Conservation (phyloP, 768 basidiomycete species). For the Rubroboletus satanas region DNA sequence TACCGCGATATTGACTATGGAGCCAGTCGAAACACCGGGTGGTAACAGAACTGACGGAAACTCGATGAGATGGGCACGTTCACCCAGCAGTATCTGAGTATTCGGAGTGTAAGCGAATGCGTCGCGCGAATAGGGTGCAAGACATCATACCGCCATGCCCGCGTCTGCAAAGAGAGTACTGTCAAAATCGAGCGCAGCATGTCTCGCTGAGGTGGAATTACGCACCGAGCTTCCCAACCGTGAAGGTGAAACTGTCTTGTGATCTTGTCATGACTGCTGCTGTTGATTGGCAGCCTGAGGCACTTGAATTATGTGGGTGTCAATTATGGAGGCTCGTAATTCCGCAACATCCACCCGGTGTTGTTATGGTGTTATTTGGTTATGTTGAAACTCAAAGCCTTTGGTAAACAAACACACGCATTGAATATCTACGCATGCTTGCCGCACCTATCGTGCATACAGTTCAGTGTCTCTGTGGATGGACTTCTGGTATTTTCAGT, state of each 20-base stretch:
- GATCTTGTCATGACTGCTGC: conserved; percentile 31
- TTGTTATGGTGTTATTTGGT: conserved; percentile 25
- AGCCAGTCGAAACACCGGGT: conserved; percentile 87
- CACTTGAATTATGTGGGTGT: conserved; percentile 3
- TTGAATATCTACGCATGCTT: not conserved
- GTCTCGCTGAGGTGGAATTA: conserved; percentile 4
- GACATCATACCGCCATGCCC: conserved; percentile 77
- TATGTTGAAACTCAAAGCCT: conserved; percentile 20
- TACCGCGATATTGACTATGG: conserved; percentile 96
- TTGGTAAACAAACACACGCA: conserved; percentile 16
- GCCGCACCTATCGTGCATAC: not conserved
- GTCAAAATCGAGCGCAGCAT: conserved; percentile 10
- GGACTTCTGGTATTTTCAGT: not conserved
- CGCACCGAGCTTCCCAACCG: conserved; percentile 92
- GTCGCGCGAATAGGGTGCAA: not conserved
- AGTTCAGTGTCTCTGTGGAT: not conserved
- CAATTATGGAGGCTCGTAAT: not conserved
- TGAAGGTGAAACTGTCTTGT: conserved; percentile 80
- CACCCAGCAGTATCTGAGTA: conserved; percentile 80
- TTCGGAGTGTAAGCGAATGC: not conserved
- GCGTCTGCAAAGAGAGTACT: conserved; percentile 56
- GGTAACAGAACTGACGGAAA: conserved; percentile 95
- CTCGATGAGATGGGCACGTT: conserved; percentile 93
- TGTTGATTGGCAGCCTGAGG: conserved; percentile 1
- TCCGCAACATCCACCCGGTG: not conserved